Conservation (phyloP, 2,329 filamentous ascomycete species). For the Neofusicoccum umdonicola region DNA sequence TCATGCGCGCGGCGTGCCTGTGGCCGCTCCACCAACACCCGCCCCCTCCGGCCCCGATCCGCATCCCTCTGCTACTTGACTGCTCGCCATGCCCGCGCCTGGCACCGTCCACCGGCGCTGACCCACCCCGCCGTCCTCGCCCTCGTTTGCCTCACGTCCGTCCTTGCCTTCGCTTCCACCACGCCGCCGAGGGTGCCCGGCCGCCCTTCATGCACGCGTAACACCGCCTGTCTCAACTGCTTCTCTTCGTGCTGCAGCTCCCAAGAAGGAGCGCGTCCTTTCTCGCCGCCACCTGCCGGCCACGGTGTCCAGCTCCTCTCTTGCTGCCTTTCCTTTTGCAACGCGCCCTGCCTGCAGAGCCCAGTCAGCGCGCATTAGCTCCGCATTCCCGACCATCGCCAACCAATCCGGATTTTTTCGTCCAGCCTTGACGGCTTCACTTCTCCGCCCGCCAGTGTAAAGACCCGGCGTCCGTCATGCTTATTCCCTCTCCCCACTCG, state of each 20-base stretch:
- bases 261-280: not conserved
- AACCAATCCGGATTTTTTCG: conserved; percentile 5
- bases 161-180: not conserved
- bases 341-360: not conserved
- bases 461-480: conserved; percentile 8
- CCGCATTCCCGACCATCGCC: not conserved
- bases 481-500: conserved; percentile 14
- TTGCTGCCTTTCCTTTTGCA: conserved; percentile 4
- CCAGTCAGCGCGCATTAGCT: conserved; percentile 11
- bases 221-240: conserved; percentile 7
- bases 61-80: not conserved
- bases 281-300: conserved; percentile 8
- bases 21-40: not conserved
- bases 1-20: not conserved
- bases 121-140: not conserved
- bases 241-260: not conserved
- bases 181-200: not conserved
- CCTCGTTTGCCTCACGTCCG: not conserved
- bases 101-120: not conserved
- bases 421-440: conserved; percentile 16
- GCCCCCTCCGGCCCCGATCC: no score
- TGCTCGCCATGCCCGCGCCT: not conserved
- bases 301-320: not conserved
- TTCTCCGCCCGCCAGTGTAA: conserved; percentile 23
- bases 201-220: not conserved